Evolutionary conservation across 2,329 filamentous ascomycete species (phyloP), one percentile per base, ranked within the genome.

Genomic region (Pseudodiploospora longispora): DNA sequence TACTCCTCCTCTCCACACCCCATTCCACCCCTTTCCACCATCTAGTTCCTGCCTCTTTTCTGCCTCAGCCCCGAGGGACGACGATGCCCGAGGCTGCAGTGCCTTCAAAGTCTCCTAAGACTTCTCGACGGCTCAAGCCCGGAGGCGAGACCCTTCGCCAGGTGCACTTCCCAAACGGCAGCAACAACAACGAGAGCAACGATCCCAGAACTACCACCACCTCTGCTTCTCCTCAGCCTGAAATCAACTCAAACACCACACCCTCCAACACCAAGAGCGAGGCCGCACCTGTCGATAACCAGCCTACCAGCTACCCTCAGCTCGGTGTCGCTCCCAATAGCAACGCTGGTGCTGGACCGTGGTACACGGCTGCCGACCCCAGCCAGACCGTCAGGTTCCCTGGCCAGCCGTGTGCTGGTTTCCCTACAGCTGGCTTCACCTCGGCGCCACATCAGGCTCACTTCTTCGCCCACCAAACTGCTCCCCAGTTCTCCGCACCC

Each of bases 311-410:
- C 44, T 63, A 61, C 37, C 61, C 61, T 44, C 55, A 58, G 41
- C 47, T 61, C 38, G 55, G 56, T n/a, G 41, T 47, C 29, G 52
- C 53, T 7, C 53, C 52, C 27, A 30, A 42, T n/a, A 47, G 48
- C 38, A 36, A 37, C 9, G 53, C 43, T 40, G 45, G 50, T 41
- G 46, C 38, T 6, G 48, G 39, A 43, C 59, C 60, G 55, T 65
- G 60, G 61, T 58, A 58, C 50, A 63, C 59, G 46, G 57, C 61
- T 44, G 53, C 52, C 50, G 57, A 64, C 38, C 62, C 63, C 10
- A 58, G 57, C 27, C 58, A 59, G 51, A 65, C 59, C 47, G 47
- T 62, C 45, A 52, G 46, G 42, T 40, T 43, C 40, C 47, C 47
- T 10, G 47, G 57, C 38, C 55, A 60, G 46, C 48, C 50, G 51